Percentiles rank a stretch among this genome's conserved stretches.
Evolutionary conservation across 257 asterid species (phyloP).

Genomic region (Eustoma russellianum): DNA sequence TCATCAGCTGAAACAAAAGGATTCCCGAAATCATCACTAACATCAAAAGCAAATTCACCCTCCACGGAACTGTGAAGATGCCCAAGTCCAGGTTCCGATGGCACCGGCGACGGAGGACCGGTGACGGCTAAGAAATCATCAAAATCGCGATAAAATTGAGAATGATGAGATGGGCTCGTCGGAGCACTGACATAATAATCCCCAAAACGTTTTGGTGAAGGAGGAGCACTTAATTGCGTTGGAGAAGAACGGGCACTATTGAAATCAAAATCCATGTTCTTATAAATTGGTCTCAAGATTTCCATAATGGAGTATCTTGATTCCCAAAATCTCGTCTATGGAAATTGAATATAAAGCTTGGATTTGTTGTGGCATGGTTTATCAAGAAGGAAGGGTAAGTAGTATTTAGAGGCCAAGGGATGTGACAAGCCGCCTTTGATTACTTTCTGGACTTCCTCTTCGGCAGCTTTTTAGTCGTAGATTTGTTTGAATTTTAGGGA

Average conservation of each 20-base stretch:
- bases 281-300: constrained; percentile 42
- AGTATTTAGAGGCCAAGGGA: background rate
- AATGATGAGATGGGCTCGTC: constrained; percentile 47
- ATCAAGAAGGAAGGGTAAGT: background rate
- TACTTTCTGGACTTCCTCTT: constrained; percentile 15
- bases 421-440: constrained; percentile 36
- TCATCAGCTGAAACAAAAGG: constrained; percentile 59
- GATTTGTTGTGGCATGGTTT: background rate
- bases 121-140: constrained; percentile 11
- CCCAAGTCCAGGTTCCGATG: constrained; percentile 33
- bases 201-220: constrained; percentile 33
- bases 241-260: constrained; percentile 39
- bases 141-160: constrained; percentile 33
- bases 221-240: constrained; percentile 18
- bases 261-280: constrained; percentile 35
- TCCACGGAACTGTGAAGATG: constrained; percentile 21
- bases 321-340: too few species aligned
- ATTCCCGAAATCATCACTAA: constrained; percentile 27
- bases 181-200: constrained; percentile 66
- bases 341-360: background rate
- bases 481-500: background rate
- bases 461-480: constrained; percentile 9
- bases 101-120: constrained; percentile 2
- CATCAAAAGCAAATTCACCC: constrained; percentile 51
- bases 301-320: background rate